Evolutionary conservation across 441 rosid species (phyloP).

Genomic region (Syzygium malaccense): DNA sequence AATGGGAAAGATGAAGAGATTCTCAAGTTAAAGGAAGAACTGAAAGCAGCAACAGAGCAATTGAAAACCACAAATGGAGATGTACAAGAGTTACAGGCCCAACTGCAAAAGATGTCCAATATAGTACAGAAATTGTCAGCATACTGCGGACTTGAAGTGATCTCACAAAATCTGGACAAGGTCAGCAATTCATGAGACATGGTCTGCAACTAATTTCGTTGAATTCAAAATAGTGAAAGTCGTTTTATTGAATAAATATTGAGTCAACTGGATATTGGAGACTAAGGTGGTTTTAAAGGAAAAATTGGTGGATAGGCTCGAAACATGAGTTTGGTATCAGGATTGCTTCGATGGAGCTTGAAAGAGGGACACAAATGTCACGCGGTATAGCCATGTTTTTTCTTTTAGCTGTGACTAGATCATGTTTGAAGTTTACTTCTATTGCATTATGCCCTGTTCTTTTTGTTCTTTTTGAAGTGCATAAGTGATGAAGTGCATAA

Average conservation of each 20-base stretch:
- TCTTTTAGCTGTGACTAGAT: too few relatives aligned
- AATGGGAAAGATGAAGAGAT: neutral
- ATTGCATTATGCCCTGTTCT: neutral
- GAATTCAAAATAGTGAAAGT: neutral
- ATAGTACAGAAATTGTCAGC: neutral
- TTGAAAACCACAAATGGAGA: neutral
- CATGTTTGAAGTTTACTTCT: neutral
- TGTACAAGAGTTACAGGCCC: neutral
- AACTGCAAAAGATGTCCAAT: neutral
- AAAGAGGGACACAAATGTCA: neutral
- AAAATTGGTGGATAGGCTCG: neutral
- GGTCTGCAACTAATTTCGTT: neutral
- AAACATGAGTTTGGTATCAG: neutral
- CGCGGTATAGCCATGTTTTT: neutral
- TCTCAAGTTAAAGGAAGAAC: neutral
- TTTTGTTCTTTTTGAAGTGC: neutral
- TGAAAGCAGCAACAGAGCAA: neutral
- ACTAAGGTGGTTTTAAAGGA: neutral
- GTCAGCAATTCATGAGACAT: neutral
- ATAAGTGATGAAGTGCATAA: too few relatives aligned
- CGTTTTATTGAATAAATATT: too few relatives aligned
- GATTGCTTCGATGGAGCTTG: neutral
- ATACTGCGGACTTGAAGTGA: neutral
- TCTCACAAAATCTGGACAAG: neutral
- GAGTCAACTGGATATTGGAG: neutral